Evolutionary conservation across 805 yeast genomes (phyloP).

Genomic region (Nakazawaea ernobii): DNA sequence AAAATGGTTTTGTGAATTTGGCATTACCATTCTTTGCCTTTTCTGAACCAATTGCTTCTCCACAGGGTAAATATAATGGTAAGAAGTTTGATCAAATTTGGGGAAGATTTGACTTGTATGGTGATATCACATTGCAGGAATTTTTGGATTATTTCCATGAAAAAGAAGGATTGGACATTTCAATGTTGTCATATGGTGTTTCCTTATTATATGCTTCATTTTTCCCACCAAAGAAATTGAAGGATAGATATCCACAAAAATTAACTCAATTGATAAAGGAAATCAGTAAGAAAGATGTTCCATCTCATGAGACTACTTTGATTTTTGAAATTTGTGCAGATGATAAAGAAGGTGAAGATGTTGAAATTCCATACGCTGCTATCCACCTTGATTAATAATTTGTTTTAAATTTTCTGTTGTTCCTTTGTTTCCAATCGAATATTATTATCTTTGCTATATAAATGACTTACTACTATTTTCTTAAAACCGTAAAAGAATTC

Average conservation of each 20-base stretch:
- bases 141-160: constrained; percentile 70
- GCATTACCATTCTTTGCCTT: constrained; percentile 96
- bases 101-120: constrained; percentile 85
- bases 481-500: too few species aligned
- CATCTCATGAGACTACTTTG: constrained; percentile 66
- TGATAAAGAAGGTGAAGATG: constrained; percentile 90
- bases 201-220: constrained; percentile 88
- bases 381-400: constrained; percentile 36
- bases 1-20: constrained; percentile 87
- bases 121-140: constrained; percentile 70
- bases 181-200: constrained; percentile 90
- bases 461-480: background rate
- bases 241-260: constrained; percentile 64
- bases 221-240: constrained; percentile 84
- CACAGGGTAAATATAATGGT: constrained; percentile 73
- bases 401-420: too few species aligned
- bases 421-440: background rate
- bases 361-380: constrained; percentile 85
- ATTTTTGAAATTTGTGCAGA: constrained; percentile 90
- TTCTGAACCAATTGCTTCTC: constrained; percentile 90
- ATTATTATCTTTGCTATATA: background rate
- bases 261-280: constrained; percentile 73
- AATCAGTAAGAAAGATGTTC: constrained; percentile 81
- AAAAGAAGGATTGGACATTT: constrained; percentile 78
- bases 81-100: constrained; percentile 84